Percentiles rank a stretch among this genome's conserved stretches.
phyloP scores from a whole-genome alignment of 1,139 yeast species.

The Spathaspora sp. region DNA sequence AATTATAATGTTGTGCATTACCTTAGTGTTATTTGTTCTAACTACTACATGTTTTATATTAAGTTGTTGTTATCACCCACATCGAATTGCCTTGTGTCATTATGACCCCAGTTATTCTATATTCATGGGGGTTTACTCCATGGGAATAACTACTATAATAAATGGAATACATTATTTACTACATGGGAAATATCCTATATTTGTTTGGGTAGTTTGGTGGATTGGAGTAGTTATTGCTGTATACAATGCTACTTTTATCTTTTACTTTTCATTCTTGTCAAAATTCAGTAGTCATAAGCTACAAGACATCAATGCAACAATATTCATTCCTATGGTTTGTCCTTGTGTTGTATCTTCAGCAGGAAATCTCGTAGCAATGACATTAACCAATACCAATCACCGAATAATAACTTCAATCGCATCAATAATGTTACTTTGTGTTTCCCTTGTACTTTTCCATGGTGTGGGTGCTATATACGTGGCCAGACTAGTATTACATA shows the following conservation, averaged over 20 bases:
- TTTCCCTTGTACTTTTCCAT: conserved; percentile 11
- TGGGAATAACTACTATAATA: conserved; percentile 70
- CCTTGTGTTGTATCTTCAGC: conserved; percentile 13
- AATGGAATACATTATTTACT: conserved; percentile 41
- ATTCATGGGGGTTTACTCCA: conserved; percentile 73
- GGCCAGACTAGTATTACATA: conserved; percentile 9
- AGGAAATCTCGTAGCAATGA: conserved; percentile 12
- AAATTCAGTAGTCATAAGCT: conserved; percentile 11
- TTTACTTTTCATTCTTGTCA: conserved; percentile 13
- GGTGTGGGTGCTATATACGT: conserved; percentile 12
- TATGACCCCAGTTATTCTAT: conserved; percentile 49
- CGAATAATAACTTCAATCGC: conserved; percentile 11
- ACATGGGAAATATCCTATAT: conserved; percentile 24
- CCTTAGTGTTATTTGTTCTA: conserved; percentile 28
- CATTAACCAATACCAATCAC: conserved; percentile 8
- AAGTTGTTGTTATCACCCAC: conserved; percentile 18
- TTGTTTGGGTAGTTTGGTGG: conserved; percentile 17
- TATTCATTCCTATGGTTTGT: conserved; percentile 13
- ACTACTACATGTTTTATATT: conserved; percentile 23
- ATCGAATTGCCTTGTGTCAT: conserved; percentile 32
- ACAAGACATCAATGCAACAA: conserved; percentile 9
- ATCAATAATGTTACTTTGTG: conserved; percentile 10
- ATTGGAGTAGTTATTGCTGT: conserved; percentile 13
- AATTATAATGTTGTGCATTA: conserved; percentile 48
- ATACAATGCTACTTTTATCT: conserved; percentile 12